Evolutionary conservation across 345 rosid species (phyloP).

Genomic region (Atalantia buxifolia): DNA sequence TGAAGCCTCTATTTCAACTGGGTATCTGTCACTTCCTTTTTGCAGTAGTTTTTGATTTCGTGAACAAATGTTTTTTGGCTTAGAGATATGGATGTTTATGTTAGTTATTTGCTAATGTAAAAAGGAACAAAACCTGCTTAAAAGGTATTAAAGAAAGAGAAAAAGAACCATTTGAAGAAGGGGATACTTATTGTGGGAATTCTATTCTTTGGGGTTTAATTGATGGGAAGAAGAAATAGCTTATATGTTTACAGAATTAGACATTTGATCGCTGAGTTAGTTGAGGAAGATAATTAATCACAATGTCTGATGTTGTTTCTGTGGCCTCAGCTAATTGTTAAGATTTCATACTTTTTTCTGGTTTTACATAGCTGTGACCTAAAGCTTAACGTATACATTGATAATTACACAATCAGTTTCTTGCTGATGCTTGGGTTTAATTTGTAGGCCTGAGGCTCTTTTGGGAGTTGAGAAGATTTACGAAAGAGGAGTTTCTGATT

Average conservation of each 20-base stretch:
- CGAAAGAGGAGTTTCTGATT: conserved; percentile 72
- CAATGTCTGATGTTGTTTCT: not conserved
- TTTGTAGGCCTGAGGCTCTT: not conserved
- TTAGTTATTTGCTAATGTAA: not conserved
- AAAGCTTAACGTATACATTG: no score
- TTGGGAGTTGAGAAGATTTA: no score
- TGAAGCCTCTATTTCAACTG: conserved; percentile 62
- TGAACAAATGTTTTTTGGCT: not conserved
- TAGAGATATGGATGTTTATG: not conserved
- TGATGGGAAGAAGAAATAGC: not conserved
- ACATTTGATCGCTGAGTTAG: not conserved
- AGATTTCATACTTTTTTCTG: not conserved
- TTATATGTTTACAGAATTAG: not conserved
- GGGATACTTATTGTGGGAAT: not conserved
- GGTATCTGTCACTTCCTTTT: conserved; percentile 28
- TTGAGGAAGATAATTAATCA: not conserved
- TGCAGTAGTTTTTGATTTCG: not conserved
- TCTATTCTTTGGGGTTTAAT: not conserved
- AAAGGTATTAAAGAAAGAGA: not conserved
- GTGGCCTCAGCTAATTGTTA: not conserved
- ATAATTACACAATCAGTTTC: not conserved
- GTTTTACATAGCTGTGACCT: not conserved
- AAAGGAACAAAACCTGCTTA: no score
- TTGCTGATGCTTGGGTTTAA: conserved; percentile 8
- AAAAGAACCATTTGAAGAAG: not conserved